Percentiles rank a stretch among this genome's conserved stretches.
phyloP scores from a whole-genome alignment of 192 early-diverging fungal species.

The Spizellomyces punctatus region DNA sequence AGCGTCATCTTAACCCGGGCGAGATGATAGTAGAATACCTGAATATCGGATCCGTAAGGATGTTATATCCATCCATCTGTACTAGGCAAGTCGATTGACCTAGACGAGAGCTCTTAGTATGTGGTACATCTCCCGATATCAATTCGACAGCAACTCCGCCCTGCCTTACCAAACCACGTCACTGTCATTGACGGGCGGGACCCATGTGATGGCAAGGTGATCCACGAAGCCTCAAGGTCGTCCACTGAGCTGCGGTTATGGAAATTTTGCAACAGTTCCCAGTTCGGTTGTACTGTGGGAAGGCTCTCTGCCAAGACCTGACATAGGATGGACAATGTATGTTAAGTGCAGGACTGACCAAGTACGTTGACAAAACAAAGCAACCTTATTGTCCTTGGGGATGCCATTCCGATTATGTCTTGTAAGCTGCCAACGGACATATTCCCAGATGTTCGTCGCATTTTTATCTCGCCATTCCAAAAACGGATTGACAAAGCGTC shows the following conservation, averaged over 20 bases:
- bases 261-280: conserved; percentile 27
- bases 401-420: conserved; percentile 41
- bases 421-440: conserved; percentile 41
- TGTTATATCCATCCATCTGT: conserved; percentile 56
- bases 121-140: neutral
- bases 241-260: neutral
- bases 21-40: conserved; percentile 8
- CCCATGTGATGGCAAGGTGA: neutral
- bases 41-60: conserved; percentile 59
- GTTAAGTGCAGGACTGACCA: neutral
- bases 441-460: conserved; percentile 40
- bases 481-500: conserved; percentile 65
- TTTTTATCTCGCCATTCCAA: conserved; percentile 56
- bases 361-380: neutral
- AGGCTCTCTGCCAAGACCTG: conserved; percentile 25
- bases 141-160: conserved; percentile 38
- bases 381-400: conserved; percentile 34
- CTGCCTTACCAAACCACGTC: conserved; percentile 32
- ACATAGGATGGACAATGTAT: neutral
- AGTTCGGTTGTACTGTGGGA: conserved; percentile 39
- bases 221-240: conserved; percentile 17
- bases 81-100: conserved; percentile 61
- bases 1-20: neutral
- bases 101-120: neutral
- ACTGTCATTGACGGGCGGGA: conserved; percentile 27